phyloP scores from a whole-genome alignment of 345 rosid genomes.

The Pistacia integerrima region DNA sequence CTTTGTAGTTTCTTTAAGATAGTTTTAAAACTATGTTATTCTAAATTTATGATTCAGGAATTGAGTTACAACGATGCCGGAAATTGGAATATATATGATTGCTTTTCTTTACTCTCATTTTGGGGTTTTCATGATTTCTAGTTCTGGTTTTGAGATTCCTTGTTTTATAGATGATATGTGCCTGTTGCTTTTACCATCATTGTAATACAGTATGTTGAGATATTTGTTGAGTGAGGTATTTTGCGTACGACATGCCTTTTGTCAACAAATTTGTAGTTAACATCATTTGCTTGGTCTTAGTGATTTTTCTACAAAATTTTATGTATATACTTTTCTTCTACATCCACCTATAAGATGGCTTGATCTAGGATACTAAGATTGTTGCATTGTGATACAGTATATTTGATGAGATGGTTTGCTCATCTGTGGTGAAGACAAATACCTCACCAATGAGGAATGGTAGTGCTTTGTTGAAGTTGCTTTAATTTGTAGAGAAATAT shows the following conservation, averaged over 20 bases:
- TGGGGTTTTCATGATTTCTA: not conserved
- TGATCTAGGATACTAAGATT: not conserved
- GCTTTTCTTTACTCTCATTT: not conserved
- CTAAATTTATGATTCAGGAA: no score
- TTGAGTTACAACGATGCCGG: no score
- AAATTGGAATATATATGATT: not conserved
- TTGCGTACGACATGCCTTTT: no score
- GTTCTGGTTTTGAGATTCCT: slow-evolving; percentile 21
- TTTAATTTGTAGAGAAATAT: not conserved
- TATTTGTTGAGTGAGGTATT: no score
- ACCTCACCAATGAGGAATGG: not conserved
- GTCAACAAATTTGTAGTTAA: not conserved
- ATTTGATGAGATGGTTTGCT: not conserved
- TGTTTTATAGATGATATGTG: slow-evolving; percentile 5
- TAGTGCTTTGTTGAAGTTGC: not conserved
- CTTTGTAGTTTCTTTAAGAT: no score
- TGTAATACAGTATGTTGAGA: no score
- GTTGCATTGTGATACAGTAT: not conserved
- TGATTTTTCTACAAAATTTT: not conserved
- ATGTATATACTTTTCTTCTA: not conserved
- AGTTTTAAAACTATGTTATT: no score
- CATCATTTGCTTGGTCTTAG: not conserved
- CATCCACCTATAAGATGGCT: not conserved
- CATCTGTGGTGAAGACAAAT: not conserved
- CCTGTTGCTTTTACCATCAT: no score